phyloP scores from a whole-genome alignment of 192 early-diverging fungal species.

The Lobosporangium transversale region DNA sequence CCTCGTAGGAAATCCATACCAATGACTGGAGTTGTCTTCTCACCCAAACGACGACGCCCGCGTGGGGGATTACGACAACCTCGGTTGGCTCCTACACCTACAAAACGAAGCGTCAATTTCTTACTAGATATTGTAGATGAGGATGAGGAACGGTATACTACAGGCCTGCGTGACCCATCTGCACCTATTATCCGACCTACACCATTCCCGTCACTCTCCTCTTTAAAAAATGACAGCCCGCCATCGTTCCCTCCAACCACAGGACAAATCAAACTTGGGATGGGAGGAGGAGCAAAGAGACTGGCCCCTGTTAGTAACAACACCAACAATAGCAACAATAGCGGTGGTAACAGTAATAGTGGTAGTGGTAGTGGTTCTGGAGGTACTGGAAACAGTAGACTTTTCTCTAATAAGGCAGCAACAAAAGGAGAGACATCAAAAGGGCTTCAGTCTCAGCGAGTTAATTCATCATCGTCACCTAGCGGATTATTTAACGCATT shows the following conservation, averaged over 20 bases:
- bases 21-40: slow-evolving; percentile 22
- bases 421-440: not conserved
- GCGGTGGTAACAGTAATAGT: slow-evolving; percentile 8
- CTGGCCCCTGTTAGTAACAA: slow-evolving; percentile 7
- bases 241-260: not conserved
- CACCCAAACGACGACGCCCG: slow-evolving; percentile 22
- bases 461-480: not conserved
- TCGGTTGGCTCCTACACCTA: slow-evolving; percentile 12
- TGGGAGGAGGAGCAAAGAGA: slow-evolving; percentile 28
- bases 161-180: slow-evolving; percentile 15
- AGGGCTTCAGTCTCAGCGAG: not conserved
- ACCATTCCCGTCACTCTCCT: slow-evolving; percentile 3
- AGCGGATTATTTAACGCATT: no score
- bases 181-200: slow-evolving; percentile 8
- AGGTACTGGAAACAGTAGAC: not conserved
- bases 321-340: not conserved
- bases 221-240: slow-evolving; percentile 3
- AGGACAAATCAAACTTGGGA: slow-evolving; percentile 4
- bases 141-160: slow-evolving; percentile 32
- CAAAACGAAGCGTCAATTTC: slow-evolving; percentile 42
- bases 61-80: slow-evolving; percentile 37
- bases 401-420: no score
- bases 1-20: slow-evolving; percentile 17
- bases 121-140: slow-evolving; percentile 38
- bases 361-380: not conserved